A percentile compares a stretch with the other conserved stretches of the same genome.
Evolutionary conservation across 2,329 filamentous ascomycete genomes (phyloP).

Genomic region (Scedosporium apiospermum): DNA sequence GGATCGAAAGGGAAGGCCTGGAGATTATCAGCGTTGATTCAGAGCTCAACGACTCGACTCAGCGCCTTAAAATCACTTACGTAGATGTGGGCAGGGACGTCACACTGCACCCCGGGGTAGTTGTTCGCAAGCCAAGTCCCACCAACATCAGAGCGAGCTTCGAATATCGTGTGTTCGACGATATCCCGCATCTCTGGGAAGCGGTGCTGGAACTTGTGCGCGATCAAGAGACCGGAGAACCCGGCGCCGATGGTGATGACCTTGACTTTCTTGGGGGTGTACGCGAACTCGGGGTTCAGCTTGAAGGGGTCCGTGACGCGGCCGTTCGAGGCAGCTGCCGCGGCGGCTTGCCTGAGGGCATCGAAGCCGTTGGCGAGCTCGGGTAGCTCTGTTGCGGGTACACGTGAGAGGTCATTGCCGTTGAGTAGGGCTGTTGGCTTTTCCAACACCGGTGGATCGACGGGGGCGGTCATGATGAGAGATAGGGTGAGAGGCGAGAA

Average conservation of each 20-base stretch:
- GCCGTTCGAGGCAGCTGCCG: conserved; percentile 3
- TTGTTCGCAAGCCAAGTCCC: conserved; percentile 46
- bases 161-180: conserved; percentile 55
- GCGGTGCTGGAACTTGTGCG: conserved; percentile 55
- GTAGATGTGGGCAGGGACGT: conserved; percentile 62
- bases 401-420: neutral
- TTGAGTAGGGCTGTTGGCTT: neutral
- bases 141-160: conserved; percentile 57
- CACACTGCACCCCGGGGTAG: conserved; percentile 59
- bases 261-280: conserved; percentile 19
- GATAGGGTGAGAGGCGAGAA: neutral
- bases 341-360: neutral
- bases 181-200: conserved; percentile 35
- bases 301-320: conserved; percentile 16
- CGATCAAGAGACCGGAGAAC: conserved; percentile 38
- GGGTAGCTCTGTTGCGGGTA: conserved; percentile 6
- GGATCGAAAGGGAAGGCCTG: conserved; percentile 54
- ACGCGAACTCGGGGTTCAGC: conserved; percentile 16
- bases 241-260: conserved; percentile 28
- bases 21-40: neutral
- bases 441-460: conserved; percentile 1
- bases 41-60: neutral
- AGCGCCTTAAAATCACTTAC: neutral
- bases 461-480: conserved; percentile 8
- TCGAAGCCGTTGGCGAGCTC: conserved; percentile 1